Base-by-base conservation (phyloP, 2,329 filamentous ascomycete genomes). In the Dothiorella sarmentorum region DNA sequence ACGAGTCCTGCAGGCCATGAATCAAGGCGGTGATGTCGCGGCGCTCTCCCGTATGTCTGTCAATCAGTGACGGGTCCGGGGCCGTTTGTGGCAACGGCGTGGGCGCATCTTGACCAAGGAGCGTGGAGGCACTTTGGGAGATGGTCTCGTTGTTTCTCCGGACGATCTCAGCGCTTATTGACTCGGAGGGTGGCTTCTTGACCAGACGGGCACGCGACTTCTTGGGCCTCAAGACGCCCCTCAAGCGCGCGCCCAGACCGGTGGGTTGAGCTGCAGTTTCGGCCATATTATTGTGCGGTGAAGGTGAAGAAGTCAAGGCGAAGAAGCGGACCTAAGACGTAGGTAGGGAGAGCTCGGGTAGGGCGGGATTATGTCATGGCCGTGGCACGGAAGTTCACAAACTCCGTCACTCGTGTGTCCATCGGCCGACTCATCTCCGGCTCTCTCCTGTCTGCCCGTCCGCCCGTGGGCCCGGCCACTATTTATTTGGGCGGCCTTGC, bases 1-100 rank as follows among this genome's bases (percentile, higher is more conserved):
- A 69, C 7, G 67, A 71, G 55, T 71, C 71, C 42, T 69, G 65
- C 59, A 75, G 66, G 24, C 68, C 64, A 58, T 75, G 72, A 62
- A 75, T 63, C 67, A 75, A 71, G 11, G 72, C 70, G 10, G 71
- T 73, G 45, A 71, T 62, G 55, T 75, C 72, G 18, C 31, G 56
- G 27, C 58, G 55, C 40, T 52, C 47, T 13, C 60, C 61, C 11
- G 61, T 61, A 31, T 59, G 47, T 35, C 51, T 61, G 57, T 59
- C 57, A 17, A 59, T 35, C 33, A 58, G 20, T 11, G 37, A 15
- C 7, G 22, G 10, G 18, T 44, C 45, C 26, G 56, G 44, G 15
- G 24, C 24, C n/a, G 44, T 31, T n/a, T 52, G 56, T 13, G 27
- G 26, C 35, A 27, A 37, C 26, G 51, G 22, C 20, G 13, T 27